Evolutionary conservation across 768 basidiomycete genomes (phyloP), one percentile per base, ranked within the genome.

Genomic region (Pleurotus citrinopileatus): DNA sequence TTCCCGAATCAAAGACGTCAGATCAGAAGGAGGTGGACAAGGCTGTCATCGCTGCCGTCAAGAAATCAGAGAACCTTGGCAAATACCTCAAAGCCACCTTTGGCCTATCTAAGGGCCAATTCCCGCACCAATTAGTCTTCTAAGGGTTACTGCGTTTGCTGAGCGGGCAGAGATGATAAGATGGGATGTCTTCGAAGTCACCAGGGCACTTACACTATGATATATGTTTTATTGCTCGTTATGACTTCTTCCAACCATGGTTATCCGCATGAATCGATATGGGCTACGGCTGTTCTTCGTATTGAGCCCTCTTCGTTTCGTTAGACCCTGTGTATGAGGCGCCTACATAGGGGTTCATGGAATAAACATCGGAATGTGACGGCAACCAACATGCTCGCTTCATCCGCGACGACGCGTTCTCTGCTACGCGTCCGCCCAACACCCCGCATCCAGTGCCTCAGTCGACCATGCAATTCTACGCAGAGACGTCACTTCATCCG

Each of bases 101-200:
- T 80, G 94, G 93, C 68, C 81, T 99, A 58, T 93, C 92, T 63
- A 97, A 95, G 82, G 94, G 95, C 57, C 94, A 98, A 77, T 93
- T 81, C 80, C 92, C 97, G 68, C 97, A 99, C 78, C 84, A 91
- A 75, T 70, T 99, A 76, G 82, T 82, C 59, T 98, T 97, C 81
- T 98, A 77, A 80, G 60, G 61, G 57, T 50, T 55, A 55, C 48
- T 51, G 52, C 6, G 9, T 25, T 40, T 42, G 36, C 58, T 55
- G 56, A 55, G 55, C 58, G 40, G 40, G 57, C 56, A 58, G 58
- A 45, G 37, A 40, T 55, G 58, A 36, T 54, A 60, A 42, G 9
- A 55, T 51, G 44, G 56, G 56, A 53, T 40, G 60, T 46, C 37
- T 42, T 55, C 52, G 52, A 52, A 54, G 52, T 60, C 55, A 43